Conservation (phyloP, 169 alveolate genomes). For the Babesia divergens region DNA sequence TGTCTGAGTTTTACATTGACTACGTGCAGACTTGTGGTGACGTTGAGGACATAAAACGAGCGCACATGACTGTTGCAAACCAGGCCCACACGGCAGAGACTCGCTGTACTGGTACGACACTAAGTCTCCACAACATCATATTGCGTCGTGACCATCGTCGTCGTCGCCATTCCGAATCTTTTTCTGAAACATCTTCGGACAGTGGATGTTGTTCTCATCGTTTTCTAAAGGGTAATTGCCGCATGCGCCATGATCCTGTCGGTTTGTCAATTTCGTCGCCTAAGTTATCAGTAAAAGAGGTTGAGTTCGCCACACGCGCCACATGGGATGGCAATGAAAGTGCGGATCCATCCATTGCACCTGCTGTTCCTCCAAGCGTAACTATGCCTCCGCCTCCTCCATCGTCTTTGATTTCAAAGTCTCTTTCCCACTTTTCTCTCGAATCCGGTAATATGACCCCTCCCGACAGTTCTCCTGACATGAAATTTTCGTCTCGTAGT, state of each 20-base stretch:
- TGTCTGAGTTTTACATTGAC: constrained; percentile 56
- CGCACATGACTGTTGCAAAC: constrained; percentile 53
- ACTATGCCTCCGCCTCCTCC: constrained; percentile 64
- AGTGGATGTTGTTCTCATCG: constrained; percentile 45
- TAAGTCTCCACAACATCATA: constrained; percentile 48
- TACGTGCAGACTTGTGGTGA: constrained; percentile 58
- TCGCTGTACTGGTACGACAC: constrained; percentile 18
- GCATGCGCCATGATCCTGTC: constrained; percentile 22
- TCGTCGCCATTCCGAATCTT: constrained; percentile 46
- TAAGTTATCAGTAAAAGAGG: constrained; percentile 23
- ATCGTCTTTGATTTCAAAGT: constrained; percentile 40
- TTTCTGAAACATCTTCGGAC: constrained; percentile 63
- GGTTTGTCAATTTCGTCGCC: constrained; percentile 16
- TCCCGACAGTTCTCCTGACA: constrained; percentile 57
- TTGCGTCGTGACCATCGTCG: constrained; percentile 57
- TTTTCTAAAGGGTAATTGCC: constrained; percentile 18
- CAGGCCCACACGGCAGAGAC: constrained; percentile 22
- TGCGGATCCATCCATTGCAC: constrained; percentile 68
- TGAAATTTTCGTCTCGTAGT: constrained; percentile 14
- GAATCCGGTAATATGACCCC: constrained; percentile 12
- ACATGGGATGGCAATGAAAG: constrained; percentile 65
- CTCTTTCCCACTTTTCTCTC: constrained; percentile 15
- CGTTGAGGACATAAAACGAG: constrained; percentile 58
- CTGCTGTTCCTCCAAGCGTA: constrained; percentile 60
- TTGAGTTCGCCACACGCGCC: constrained; percentile 60